Evolutionary conservation across 2,329 filamentous ascomycete species (phyloP).

Genomic region (Nigrospora oryzae): DNA sequence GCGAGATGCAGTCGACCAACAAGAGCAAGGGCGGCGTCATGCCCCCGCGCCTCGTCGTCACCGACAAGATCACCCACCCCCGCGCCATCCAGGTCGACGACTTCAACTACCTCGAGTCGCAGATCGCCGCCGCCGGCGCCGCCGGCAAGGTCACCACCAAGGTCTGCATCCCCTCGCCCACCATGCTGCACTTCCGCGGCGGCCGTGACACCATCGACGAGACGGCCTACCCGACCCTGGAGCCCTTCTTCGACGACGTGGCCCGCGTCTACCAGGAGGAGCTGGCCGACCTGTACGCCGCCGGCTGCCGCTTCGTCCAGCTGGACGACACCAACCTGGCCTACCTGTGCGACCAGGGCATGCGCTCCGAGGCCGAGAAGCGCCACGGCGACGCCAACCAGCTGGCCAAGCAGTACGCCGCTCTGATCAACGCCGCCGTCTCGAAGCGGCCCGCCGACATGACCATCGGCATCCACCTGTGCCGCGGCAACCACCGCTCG

Average conservation of each 20-base stretch:
- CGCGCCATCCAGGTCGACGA: slow-evolving; percentile 47
- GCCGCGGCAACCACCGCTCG: slow-evolving; percentile 46
- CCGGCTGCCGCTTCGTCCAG: slow-evolving; percentile 48
- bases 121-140: slow-evolving; percentile 25
- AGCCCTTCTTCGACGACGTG: slow-evolving; percentile 46
- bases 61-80: slow-evolving; percentile 44
- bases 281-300: slow-evolving; percentile 38
- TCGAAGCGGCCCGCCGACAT: slow-evolving; percentile 42
- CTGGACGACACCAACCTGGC: slow-evolving; percentile 53
- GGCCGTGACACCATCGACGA: slow-evolving; percentile 42
- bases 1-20: slow-evolving; percentile 31
- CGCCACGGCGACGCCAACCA: slow-evolving; percentile 40
- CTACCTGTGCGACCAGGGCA: slow-evolving; percentile 47
- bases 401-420: slow-evolving; percentile 42
- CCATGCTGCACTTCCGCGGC: slow-evolving; percentile 53
- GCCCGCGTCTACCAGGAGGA: slow-evolving; percentile 47
- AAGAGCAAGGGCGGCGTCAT: slow-evolving; percentile 38
- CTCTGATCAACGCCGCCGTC: slow-evolving; percentile 46
- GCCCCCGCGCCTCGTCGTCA: slow-evolving; percentile 45
- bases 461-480: slow-evolving; percentile 48
- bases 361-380: slow-evolving; percentile 42
- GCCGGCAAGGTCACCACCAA: slow-evolving; percentile 33
- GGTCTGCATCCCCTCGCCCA: slow-evolving; percentile 48
- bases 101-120: slow-evolving; percentile 42
- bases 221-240: slow-evolving; percentile 43